Conservation (phyloP, 2,329 filamentous ascomycete genomes). For the Lachnellula subtilissima region DNA sequence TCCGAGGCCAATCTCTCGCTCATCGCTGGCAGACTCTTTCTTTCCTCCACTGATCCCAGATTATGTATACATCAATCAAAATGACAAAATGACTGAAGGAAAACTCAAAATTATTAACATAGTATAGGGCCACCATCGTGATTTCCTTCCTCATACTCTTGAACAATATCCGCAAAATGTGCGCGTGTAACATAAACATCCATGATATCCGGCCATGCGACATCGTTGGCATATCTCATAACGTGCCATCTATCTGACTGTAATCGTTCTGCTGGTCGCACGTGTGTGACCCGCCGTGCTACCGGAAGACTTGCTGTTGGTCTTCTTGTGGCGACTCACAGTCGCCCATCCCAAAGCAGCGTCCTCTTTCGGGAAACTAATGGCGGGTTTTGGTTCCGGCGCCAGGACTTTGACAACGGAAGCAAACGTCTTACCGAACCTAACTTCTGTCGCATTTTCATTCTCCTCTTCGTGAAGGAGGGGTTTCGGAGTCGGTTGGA, state of each 20-base stretch:
- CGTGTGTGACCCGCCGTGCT: background rate
- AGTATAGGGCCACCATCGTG: background rate
- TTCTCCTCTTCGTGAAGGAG: background rate
- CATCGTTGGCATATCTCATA: background rate
- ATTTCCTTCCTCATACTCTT: background rate
- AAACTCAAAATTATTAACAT: background rate
- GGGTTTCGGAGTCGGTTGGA: background rate
- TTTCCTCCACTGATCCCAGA: too few species aligned
- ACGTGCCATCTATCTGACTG: background rate
- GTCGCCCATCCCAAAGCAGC: background rate
- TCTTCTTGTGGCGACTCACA: background rate
- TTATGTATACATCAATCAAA: background rate
- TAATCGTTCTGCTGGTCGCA: background rate
- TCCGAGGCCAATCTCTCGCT: too few species aligned
- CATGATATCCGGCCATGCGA: background rate
- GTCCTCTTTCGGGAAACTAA: background rate
- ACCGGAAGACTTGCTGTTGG: background rate
- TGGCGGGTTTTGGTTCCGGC: background rate
- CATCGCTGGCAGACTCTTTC: too few species aligned
- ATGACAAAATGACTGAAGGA: background rate
- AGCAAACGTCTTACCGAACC: background rate
- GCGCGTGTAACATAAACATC: background rate
- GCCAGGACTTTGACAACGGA: background rate
- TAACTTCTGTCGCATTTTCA: background rate
- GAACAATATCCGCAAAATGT: background rate